Evolutionary conservation across 2,329 filamentous ascomycete genomes (phyloP).

Genomic region (Exophiala oligosperma): DNA sequence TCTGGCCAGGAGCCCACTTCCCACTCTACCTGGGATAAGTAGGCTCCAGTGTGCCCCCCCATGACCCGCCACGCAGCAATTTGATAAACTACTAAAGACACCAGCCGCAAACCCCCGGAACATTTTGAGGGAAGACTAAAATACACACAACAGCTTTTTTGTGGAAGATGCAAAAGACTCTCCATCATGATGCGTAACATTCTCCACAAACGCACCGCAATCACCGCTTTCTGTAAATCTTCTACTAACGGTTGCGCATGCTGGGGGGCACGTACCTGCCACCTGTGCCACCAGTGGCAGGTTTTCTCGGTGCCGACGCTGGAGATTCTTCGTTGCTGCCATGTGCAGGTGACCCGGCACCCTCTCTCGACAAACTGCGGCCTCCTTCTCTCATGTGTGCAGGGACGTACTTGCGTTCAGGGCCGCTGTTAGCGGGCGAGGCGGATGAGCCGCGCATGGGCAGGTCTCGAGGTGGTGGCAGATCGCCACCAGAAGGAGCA

Average conservation of each 20-base stretch:
- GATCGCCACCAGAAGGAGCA: conserved; percentile 13
- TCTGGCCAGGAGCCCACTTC: conserved; percentile 2
- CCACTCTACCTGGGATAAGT: not conserved
- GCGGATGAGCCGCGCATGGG: conserved; percentile 29
- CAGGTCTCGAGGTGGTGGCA: conserved; percentile 30
- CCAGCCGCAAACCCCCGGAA: not conserved
- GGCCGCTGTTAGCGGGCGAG: conserved; percentile 33
- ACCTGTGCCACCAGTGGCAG: conserved; percentile 11
- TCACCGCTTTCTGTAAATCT: not conserved
- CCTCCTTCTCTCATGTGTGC: conserved; percentile 34
- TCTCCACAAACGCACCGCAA: not conserved
- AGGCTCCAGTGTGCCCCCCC: not conserved
- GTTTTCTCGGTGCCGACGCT: conserved; percentile 13
- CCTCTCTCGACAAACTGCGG: conserved; percentile 24
- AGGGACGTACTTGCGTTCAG: conserved; percentile 35
- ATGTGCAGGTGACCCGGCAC: conserved; percentile 19
- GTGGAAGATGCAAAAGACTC: conserved; percentile 1
- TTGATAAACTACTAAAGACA: not conserved
- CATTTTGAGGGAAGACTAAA: conserved; percentile 7
- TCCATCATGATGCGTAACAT: not conserved
- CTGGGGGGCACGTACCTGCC: conserved; percentile 27
- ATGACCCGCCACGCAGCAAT: not conserved
- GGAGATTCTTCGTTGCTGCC: conserved; percentile 17
- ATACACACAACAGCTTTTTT: conserved; percentile 17
- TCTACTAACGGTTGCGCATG: conserved; percentile 24